Evolutionary conservation across 768 basidiomycete genomes (phyloP).

Genomic region (Suillus plorans): DNA sequence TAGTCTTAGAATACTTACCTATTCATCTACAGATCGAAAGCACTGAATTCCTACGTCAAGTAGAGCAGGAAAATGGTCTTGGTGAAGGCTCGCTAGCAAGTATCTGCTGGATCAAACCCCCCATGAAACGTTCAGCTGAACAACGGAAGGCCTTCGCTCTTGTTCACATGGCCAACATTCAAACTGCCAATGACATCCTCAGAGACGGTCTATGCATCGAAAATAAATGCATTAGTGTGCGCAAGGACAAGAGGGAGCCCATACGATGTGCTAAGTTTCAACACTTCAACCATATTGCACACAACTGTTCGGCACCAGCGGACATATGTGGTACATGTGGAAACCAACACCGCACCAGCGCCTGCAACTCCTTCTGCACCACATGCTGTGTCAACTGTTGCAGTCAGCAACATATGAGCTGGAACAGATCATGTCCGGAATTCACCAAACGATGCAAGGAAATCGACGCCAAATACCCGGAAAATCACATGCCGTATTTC

Average conservation of each 20-base stretch:
- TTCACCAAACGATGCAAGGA: background rate
- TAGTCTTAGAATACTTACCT: conserved; percentile 24
- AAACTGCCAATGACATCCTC: background rate
- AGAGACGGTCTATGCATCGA: background rate
- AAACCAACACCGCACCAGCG: accelerated
- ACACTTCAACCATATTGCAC: background rate
- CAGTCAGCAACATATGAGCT: background rate
- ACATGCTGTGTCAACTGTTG: background rate
- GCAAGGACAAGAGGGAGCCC: background rate
- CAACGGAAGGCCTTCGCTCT: background rate
- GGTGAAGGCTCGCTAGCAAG: background rate
- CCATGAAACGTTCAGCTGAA: too few species aligned
- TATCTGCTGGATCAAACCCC: background rate
- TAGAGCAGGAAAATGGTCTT: conserved; percentile 17
- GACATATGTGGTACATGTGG: background rate
- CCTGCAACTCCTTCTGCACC: background rate
- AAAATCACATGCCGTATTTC: background rate
- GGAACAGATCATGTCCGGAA: background rate
- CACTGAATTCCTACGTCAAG: conserved; percentile 6
- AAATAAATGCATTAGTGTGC: background rate
- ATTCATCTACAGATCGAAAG: conserved; percentile 12
- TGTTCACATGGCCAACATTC: background rate
- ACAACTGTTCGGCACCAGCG: background rate
- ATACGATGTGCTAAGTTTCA: background rate
- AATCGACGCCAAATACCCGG: background rate